phyloP scores from a whole-genome alignment of 371 early-diverging fungal species.

The Circinella minor region DNA sequence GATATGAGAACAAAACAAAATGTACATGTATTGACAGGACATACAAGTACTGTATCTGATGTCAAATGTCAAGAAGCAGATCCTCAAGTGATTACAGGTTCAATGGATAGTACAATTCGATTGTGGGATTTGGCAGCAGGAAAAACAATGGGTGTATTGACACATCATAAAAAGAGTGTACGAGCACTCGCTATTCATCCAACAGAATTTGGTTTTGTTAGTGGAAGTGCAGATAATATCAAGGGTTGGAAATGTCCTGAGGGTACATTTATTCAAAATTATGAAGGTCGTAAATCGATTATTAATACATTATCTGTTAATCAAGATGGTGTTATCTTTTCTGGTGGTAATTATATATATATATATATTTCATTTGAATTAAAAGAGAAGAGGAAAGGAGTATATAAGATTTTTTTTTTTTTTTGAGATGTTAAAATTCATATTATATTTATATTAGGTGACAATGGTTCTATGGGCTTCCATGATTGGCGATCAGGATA shows the following conservation, averaged over 20 bases:
- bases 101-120: constrained; percentile 91
- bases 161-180: constrained; percentile 97
- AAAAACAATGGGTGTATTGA: constrained; percentile 91
- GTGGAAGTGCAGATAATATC: constrained; percentile 90
- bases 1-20: constrained; percentile 96
- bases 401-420: background rate
- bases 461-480: constrained; percentile 94
- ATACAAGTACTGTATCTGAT: constrained; percentile 83
- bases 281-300: constrained; percentile 87
- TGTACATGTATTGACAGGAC: constrained; percentile 91
- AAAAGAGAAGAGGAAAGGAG: too few relatives aligned
- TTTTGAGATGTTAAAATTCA: too few relatives aligned
- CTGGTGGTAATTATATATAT: constrained; percentile 71
- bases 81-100: constrained; percentile 94
- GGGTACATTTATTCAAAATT: constrained; percentile 94
- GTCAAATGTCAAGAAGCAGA: constrained; percentile 94
- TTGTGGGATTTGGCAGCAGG: constrained; percentile 98
- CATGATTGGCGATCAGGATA: constrained; percentile 97
- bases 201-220: constrained; percentile 92
- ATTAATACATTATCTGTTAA: constrained; percentile 91
- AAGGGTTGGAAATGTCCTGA: constrained; percentile 96
- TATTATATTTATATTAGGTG: too few relatives aligned
- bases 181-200: constrained; percentile 92
- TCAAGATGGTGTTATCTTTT: constrained; percentile 90
- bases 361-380: background rate